Evolutionary conservation across 1,284 basidiomycete species (phyloP).

Genomic region (Sporisorium exsertum): DNA sequence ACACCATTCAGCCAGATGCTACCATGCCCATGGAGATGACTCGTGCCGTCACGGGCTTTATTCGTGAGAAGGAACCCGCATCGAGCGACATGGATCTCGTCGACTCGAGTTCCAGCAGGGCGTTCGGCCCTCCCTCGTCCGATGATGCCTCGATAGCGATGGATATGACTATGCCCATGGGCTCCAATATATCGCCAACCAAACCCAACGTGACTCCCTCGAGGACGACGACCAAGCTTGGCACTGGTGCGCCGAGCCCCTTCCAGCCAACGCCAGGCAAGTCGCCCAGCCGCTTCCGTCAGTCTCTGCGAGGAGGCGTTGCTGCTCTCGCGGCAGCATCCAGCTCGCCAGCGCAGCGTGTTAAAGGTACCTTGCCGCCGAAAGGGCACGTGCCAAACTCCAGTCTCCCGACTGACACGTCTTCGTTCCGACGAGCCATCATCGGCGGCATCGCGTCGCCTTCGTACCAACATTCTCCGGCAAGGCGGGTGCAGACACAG

Average conservation of each 20-base stretch:
- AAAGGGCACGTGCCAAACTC: conserved; percentile 17
- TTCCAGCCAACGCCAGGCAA: conserved; percentile 44
- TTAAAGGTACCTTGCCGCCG: conserved; percentile 28
- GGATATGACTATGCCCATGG: conserved; percentile 59
- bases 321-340: conserved; percentile 36
- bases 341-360: conserved; percentile 43
- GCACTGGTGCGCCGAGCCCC: conserved; percentile 33
- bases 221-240: conserved; percentile 15
- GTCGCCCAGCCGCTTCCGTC: conserved; percentile 47
- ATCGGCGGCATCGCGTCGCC: conserved; percentile 57
- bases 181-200: conserved; percentile 25
- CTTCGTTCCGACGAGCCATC: conserved; percentile 59
- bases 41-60: conserved; percentile 42
- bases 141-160: conserved; percentile 45
- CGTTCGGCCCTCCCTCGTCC: conserved; percentile 21
- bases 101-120: conserved; percentile 33
- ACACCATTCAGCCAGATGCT: conserved; percentile 34
- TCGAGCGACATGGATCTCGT: conserved; percentile 50
- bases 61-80: conserved; percentile 39
- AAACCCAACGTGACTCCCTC: conserved; percentile 26
- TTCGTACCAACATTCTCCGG: conserved; percentile 53
- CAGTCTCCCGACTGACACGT: conserved; percentile 21
- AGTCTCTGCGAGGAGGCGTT: conserved; percentile 46
- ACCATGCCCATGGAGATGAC: conserved; percentile 54
- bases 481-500: conserved; percentile 39